phyloP scores from a whole-genome alignment of 148 eudicot species.

The Camellia lanceoleosa region DNA sequence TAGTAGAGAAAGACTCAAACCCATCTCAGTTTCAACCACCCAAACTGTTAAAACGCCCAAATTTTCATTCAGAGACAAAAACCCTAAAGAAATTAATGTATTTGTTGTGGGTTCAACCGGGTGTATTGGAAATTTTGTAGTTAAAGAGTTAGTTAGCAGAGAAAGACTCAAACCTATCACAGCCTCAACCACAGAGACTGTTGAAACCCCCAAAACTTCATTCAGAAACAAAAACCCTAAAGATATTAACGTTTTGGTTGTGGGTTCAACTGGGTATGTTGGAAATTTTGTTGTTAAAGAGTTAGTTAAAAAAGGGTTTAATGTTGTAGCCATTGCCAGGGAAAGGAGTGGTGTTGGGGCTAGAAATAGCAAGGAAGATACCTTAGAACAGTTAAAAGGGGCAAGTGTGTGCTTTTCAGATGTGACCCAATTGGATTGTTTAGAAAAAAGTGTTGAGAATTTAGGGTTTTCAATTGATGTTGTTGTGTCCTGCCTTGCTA shows the following conservation, averaged over 20 bases:
- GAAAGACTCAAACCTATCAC: slow-evolving; percentile 31
- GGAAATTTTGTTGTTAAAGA: slow-evolving; percentile 87
- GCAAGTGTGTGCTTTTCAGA: slow-evolving; percentile 88
- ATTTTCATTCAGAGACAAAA: slow-evolving; percentile 55
- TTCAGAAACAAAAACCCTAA: slow-evolving; percentile 62
- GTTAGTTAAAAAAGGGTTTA: slow-evolving; percentile 70
- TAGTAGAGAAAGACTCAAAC: too few species aligned
- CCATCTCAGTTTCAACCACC: slow-evolving; percentile 8
- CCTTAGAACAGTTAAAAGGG: slow-evolving; percentile 55
- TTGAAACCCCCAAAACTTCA: slow-evolving; percentile 37
- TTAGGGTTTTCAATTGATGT: slow-evolving; percentile 71
- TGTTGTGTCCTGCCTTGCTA: slow-evolving; percentile 91
- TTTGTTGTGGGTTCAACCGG: slow-evolving; percentile 94
- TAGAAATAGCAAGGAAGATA: slow-evolving; percentile 61
- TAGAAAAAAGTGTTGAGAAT: slow-evolving; percentile 49
- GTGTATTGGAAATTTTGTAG: slow-evolving; percentile 88
- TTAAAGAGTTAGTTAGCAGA: slow-evolving; percentile 55
- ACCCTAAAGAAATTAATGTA: slow-evolving; percentile 69
- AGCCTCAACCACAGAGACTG: slow-evolving; percentile 29
- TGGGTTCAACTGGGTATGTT: slow-evolving; percentile 94
- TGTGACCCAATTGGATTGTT: slow-evolving; percentile 64
- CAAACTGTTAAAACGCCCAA: slow-evolving; percentile 34
- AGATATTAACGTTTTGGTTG: slow-evolving; percentile 79
- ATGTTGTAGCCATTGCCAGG: slow-evolving; percentile 85
- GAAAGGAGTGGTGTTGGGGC: slow-evolving; percentile 81